These are phyloP conservation scores for Colletotrichum paranaense DNA, from an alignment of 2,329 filamentous ascomycete genomes.

Conservation along the genomic window DNA sequence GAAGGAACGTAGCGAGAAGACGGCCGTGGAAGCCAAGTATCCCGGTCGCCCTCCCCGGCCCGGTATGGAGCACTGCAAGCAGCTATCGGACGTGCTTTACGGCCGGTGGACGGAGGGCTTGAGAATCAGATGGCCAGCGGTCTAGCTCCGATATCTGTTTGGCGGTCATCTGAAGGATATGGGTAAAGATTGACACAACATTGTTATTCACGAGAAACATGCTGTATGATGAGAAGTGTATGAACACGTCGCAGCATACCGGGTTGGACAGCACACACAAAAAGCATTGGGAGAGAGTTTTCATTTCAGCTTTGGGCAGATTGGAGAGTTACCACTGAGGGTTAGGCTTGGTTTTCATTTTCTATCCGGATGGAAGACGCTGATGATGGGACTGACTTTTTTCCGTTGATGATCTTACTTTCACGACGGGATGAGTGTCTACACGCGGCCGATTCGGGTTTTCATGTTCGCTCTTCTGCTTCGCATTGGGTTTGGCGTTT, in stretches of 20 bases:
- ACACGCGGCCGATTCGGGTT: slow-evolving; percentile 26
- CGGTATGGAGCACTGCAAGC: slow-evolving; percentile 92
- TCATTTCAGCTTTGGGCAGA: slow-evolving; percentile 18
- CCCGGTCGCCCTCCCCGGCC: slow-evolving; percentile 66
- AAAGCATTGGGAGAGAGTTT: slow-evolving; percentile 33
- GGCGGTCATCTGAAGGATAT: not conserved
- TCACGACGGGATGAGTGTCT: slow-evolving; percentile 32
- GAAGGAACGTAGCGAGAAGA: slow-evolving; percentile 58
- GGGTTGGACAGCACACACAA: slow-evolving; percentile 35
- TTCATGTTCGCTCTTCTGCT: not conserved
- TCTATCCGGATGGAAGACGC: not conserved
- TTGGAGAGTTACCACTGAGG: slow-evolving; percentile 6
- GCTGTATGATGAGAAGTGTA: slow-evolving; percentile 36
- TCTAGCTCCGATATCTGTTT: slow-evolving; percentile 38
- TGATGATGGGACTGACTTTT: slow-evolving; percentile 4
- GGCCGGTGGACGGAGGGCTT: slow-evolving; percentile 89
- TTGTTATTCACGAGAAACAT: slow-evolving; percentile 31
- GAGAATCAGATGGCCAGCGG: slow-evolving; percentile 73
- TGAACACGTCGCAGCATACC: slow-evolving; percentile 32
- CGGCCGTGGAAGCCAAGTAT: slow-evolving; percentile 62
- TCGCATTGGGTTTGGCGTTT: slow-evolving; percentile 29
- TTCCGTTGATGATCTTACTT: slow-evolving; percentile 11
- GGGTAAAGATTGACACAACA: slow-evolving; percentile 1
- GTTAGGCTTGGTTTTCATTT: not conserved
- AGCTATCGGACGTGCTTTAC: slow-evolving; percentile 91